These are phyloP conservation scores for Pyricularia pennisetigena DNA, from an alignment of 2,329 filamentous ascomycete species.

Conservation along the genomic window DNA sequence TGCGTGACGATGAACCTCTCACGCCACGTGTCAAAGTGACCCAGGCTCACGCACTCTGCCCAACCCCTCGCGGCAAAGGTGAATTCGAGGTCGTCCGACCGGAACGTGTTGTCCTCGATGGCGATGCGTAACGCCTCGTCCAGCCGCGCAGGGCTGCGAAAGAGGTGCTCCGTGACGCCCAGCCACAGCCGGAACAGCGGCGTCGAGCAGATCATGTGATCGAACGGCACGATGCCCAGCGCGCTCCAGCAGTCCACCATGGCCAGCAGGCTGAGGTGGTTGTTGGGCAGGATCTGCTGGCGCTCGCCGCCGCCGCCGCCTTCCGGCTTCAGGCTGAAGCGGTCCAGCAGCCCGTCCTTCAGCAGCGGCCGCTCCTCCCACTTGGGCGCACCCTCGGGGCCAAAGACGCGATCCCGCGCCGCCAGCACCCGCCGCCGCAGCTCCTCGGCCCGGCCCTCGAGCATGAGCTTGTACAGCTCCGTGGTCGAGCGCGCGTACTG, in stretches of 20 bases:
- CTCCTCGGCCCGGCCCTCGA: constrained; percentile 70
- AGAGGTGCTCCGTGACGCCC: constrained; percentile 93
- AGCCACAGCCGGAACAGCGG: constrained; percentile 95
- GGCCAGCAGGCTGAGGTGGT: constrained; percentile 83
- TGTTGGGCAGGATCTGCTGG: constrained; percentile 57
- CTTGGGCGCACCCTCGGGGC: constrained; percentile 53
- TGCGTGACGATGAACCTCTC: constrained; percentile 89
- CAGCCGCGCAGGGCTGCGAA: constrained; percentile 70
- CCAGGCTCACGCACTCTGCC: constrained; percentile 86
- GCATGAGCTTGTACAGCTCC: constrained; percentile 93
- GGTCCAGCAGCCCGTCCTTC: constrained; percentile 76
- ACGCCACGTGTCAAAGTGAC: constrained; percentile 87
- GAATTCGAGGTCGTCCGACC: constrained; percentile 94
- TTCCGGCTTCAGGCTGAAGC: constrained; percentile 69
- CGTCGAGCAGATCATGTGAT: constrained; percentile 99
- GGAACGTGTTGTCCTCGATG: constrained; percentile 81
- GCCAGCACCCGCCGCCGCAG: constrained; percentile 59
- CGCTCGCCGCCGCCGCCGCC: constrained; percentile 13
- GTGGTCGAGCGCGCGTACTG: constrained; percentile 92
- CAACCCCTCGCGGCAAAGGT: constrained; percentile 93
- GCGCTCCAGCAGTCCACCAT: constrained; percentile 99
- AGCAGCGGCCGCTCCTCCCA: constrained; percentile 60
- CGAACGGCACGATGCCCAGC: constrained; percentile 87
- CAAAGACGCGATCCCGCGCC: constrained; percentile 62
- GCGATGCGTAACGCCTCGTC: constrained; percentile 80